phyloP scores from a whole-genome alignment of 2,329 filamentous ascomycete genomes.

The Diaporthe sp. region DNA sequence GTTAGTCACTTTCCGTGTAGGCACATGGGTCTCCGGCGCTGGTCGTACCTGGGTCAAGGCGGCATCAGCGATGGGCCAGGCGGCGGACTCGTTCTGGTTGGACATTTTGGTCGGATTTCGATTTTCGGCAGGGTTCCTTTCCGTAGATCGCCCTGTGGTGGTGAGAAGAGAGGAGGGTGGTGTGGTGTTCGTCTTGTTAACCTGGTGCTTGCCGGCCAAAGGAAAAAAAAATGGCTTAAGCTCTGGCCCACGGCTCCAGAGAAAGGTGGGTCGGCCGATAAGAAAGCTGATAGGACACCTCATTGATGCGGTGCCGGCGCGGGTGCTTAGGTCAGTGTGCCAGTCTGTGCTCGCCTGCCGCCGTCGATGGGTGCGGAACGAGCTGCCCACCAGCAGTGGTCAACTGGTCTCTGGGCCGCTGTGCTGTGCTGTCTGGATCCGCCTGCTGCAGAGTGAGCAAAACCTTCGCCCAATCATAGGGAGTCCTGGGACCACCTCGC shows the following conservation, averaged over 20 bases:
- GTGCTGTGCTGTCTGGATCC: conserved; percentile 25
- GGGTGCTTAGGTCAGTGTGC: not conserved
- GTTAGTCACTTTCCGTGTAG: not conserved
- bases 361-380: not conserved
- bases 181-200: not conserved
- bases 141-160: conserved; percentile 67
- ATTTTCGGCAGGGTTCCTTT: conserved; percentile 65
- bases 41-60: conserved; percentile 33
- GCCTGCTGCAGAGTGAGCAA: conserved; percentile 49
- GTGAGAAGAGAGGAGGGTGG: conserved; percentile 18
- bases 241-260: not conserved
- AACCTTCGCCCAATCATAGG: conserved; percentile 53
- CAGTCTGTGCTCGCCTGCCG: conserved; percentile 21
- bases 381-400: not conserved
- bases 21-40: conserved; percentile 58
- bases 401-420: not conserved
- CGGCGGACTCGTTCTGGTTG: conserved; percentile 50
- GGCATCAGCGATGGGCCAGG: conserved; percentile 79
- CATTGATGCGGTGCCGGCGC: conserved; percentile 20
- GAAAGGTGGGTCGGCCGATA: conserved; percentile 32
- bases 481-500: conserved; percentile 51
- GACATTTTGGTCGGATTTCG: conserved; percentile 39
- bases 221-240: conserved; percentile 15
- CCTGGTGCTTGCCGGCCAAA: not conserved
- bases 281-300: conserved; percentile 31